These are phyloP conservation scores for Exobasidium rhododendri DNA, from an alignment of 1,284 basidiomycete genomes.

Conservation along the genomic window DNA sequence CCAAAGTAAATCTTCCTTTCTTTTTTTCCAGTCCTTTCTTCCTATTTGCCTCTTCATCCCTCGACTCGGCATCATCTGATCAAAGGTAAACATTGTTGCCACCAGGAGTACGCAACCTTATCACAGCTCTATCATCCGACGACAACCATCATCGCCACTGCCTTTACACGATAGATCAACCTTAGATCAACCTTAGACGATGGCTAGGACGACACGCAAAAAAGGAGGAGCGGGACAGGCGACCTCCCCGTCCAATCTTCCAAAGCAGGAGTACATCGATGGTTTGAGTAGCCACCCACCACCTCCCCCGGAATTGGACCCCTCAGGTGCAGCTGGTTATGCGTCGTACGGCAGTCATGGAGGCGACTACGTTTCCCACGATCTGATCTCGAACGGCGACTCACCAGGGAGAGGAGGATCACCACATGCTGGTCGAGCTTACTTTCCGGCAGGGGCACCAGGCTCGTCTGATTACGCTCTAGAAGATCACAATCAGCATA, in stretches of 20 bases:
- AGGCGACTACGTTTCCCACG: too few species aligned
- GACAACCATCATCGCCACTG: too few species aligned
- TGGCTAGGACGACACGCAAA: not conserved
- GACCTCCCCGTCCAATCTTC: not conserved
- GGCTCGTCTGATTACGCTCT: not conserved
- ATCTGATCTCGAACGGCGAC: not conserved
- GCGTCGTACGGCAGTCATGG: not conserved
- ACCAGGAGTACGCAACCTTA: not conserved
- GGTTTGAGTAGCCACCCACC: not conserved
- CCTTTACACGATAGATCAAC: too few species aligned
- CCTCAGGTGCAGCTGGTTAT: not conserved
- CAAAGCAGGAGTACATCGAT: not conserved
- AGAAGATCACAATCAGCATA: slow-evolving; percentile 5
- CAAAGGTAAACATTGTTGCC: not conserved
- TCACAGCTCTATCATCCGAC: too few species aligned
- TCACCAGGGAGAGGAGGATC: not conserved
- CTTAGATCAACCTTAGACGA: too few species aligned
- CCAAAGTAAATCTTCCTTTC: too few species aligned
- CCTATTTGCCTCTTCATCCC: not conserved
- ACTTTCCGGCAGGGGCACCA: not conserved
- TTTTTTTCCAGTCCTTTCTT: too few species aligned
- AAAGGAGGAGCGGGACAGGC: not conserved
- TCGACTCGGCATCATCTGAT: not conserved
- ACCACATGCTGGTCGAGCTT: not conserved
- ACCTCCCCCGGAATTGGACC: not conserved